Conservation (phyloP, 352 stramenopile genomes). For the Pythium aristosporum region DNA sequence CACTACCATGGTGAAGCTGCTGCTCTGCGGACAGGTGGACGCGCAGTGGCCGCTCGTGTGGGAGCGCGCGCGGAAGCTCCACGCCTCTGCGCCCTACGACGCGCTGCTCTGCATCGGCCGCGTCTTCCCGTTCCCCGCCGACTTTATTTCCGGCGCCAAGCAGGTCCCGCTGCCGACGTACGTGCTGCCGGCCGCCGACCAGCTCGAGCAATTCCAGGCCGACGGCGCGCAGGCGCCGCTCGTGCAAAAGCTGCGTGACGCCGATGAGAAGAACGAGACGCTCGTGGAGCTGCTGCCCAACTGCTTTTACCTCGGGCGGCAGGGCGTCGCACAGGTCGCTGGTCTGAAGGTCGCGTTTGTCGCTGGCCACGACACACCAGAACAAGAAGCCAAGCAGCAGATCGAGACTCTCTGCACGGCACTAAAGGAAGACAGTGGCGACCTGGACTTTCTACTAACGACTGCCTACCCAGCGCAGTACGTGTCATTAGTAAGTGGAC, state of each 20-base stretch:
- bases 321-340: constrained; percentile 34
- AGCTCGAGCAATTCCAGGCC: constrained; percentile 28
- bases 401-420: constrained; percentile 27
- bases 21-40: constrained; percentile 70
- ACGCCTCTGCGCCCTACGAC: constrained; percentile 54
- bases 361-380: background rate
- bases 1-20: constrained; percentile 63
- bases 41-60: constrained; percentile 64
- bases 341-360: constrained; percentile 33
- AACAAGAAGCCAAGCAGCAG: background rate
- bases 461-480: constrained; percentile 47
- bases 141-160: constrained; percentile 40
- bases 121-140: constrained; percentile 50
- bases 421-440: constrained; percentile 13
- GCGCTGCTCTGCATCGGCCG: constrained; percentile 59
- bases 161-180: constrained; percentile 62
- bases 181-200: constrained; percentile 42
- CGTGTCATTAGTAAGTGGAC: background rate
- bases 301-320: constrained; percentile 47
- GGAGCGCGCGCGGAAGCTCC: constrained; percentile 70
- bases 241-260: constrained; percentile 39
- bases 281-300: constrained; percentile 48
- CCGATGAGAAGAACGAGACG: background rate
- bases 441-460: constrained; percentile 67
- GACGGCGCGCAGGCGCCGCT: constrained; percentile 33